Evolutionary conservation across 306 rosid genomes (phyloP).

Genomic region (Astragalus glycyphyllos): DNA sequence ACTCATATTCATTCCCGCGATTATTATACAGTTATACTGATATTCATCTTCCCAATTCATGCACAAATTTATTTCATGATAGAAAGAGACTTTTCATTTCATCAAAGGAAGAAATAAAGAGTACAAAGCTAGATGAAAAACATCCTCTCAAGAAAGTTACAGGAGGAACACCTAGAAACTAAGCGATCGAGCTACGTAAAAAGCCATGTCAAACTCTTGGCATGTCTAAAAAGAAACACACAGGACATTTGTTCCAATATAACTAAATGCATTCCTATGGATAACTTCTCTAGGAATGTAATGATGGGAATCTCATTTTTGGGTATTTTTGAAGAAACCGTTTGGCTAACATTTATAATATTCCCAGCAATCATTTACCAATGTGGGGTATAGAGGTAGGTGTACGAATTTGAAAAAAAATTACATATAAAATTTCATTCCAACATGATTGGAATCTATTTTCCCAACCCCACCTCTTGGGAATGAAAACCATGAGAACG

Average conservation of each 20-base stretch:
- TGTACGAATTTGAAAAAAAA: no score
- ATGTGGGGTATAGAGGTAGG: no score
- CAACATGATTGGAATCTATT: no score
- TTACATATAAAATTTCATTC: no score
- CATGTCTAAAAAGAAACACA: neutral
- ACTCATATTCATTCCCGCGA: neutral
- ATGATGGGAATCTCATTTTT: no score
- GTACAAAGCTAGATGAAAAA: neutral
- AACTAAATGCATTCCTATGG: neutral
- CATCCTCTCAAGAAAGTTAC: constrained; percentile 4
- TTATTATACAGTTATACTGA: neutral
- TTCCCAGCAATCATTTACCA: no score
- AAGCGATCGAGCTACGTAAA: neutral
- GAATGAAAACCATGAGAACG: neutral
- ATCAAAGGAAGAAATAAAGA: neutral
- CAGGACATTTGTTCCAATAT: neutral
- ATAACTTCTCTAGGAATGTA: no score
- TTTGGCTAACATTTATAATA: no score
- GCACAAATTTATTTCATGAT: neutral
- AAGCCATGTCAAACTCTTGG: neutral
- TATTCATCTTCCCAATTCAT: constrained; percentile 7
- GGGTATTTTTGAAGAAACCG: no score
- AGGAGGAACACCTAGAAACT: neutral
- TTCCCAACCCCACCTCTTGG: no score
- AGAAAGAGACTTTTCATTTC: neutral